These are phyloP conservation scores for Aspergillus pseudoviridinutans DNA, from an alignment of 2,329 filamentous ascomycete genomes.

Conservation along the genomic window DNA sequence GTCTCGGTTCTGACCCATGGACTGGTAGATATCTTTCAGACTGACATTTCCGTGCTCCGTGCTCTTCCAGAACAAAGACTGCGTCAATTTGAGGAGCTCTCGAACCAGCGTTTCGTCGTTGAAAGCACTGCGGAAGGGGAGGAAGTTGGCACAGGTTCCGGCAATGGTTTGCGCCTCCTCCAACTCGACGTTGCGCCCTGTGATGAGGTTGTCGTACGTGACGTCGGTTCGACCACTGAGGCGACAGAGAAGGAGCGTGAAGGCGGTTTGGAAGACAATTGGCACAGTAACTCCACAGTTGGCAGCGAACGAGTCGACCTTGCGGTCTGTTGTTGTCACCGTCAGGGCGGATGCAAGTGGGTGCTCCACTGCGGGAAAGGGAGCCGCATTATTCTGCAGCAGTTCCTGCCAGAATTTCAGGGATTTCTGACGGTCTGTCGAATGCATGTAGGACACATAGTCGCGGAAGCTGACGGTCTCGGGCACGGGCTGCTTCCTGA, in stretches of 20 bases:
- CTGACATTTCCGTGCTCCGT: slow-evolving; percentile 3
- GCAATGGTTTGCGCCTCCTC: not conserved
- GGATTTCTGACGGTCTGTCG: not conserved
- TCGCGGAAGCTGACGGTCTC: not conserved
- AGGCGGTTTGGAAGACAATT: slow-evolving; percentile 6
- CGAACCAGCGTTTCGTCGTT: not conserved
- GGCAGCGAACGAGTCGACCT: not conserved
- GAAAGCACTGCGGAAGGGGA: not conserved
- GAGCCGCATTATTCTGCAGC: not conserved
- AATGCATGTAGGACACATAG: not conserved
- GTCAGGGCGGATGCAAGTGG: not conserved
- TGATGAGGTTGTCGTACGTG: slow-evolving; percentile 1
- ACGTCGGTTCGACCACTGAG: not conserved
- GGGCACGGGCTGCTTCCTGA: not conserved
- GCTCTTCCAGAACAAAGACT: slow-evolving; percentile 1
- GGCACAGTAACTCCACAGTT: not conserved
- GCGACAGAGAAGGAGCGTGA: slow-evolving; percentile 1
- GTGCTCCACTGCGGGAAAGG: not conserved
- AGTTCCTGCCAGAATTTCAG: not conserved
- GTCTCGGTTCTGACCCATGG: not conserved
- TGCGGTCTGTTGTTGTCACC: not conserved
- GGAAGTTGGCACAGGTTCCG: slow-evolving; percentile 4
- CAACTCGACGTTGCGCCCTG: slow-evolving; percentile 2
- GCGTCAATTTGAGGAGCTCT: not conserved
- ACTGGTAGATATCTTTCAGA: not conserved